These are phyloP conservation scores for Paraphaeosphaeria minitans DNA, from an alignment of 2,329 filamentous ascomycete species.

Conservation along the genomic window DNA sequence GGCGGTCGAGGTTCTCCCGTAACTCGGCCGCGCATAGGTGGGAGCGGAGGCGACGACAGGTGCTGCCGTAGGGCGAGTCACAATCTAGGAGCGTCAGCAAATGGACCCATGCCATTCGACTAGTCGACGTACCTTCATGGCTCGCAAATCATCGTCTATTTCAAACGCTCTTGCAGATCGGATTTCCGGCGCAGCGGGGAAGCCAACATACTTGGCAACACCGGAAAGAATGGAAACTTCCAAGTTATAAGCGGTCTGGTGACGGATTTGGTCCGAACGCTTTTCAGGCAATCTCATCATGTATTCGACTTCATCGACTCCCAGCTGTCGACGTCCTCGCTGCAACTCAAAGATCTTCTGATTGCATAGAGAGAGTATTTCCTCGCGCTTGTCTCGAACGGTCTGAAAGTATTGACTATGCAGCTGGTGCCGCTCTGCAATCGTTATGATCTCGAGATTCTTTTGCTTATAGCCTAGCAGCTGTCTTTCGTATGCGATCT, in stretches of 20 bases:
- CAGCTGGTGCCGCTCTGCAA: slow-evolving; percentile 82
- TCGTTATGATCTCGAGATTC: slow-evolving; percentile 70
- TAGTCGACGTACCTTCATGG: slow-evolving; percentile 75
- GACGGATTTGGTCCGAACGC: slow-evolving; percentile 75
- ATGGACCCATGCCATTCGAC: neutral
- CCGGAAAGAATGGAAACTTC: slow-evolving; percentile 92
- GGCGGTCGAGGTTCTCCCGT: slow-evolving; percentile 47
- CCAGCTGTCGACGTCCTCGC: slow-evolving; percentile 78
- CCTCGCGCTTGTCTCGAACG: slow-evolving; percentile 81
- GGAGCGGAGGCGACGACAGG: slow-evolving; percentile 28
- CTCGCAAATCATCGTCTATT: slow-evolving; percentile 83
- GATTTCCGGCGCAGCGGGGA: slow-evolving; percentile 91
- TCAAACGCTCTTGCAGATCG: slow-evolving; percentile 72
- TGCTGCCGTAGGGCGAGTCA: slow-evolving; percentile 34
- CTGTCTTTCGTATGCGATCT: slow-evolving; percentile 74
- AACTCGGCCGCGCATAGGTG: slow-evolving; percentile 36
- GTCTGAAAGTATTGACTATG: slow-evolving; percentile 91
- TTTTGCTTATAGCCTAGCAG: slow-evolving; percentile 75
- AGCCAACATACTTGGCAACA: slow-evolving; percentile 92
- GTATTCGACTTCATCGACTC: slow-evolving; percentile 80
- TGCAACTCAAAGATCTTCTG: slow-evolving; percentile 93
- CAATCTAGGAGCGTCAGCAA: slow-evolving; percentile 30
- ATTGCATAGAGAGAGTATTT: slow-evolving; percentile 78
- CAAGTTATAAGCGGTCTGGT: slow-evolving; percentile 90
- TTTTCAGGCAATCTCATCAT: slow-evolving; percentile 79